Percentiles rank a stretch among this genome's conserved stretches.
phyloP scores from a whole-genome alignment of 75 land plant genomes.

The Pinus taeda region DNA sequence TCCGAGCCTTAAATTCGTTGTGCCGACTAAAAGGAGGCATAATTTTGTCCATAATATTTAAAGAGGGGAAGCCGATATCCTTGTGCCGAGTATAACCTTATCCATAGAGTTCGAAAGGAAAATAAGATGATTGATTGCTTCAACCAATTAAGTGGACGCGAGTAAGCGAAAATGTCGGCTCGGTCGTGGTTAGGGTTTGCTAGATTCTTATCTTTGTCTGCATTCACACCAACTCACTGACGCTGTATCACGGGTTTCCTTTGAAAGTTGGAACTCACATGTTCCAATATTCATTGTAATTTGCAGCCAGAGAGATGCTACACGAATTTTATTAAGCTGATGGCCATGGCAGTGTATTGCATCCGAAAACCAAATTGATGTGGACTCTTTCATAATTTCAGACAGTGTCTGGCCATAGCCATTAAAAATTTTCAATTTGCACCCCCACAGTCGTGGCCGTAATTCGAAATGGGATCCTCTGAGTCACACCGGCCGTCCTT shows the following conservation, averaged over 20 bases:
- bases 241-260: constrained; percentile 1
- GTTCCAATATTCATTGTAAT: neutral
- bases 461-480: no score
- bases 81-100: neutral
- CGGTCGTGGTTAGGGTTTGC: neutral
- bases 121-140: no score
- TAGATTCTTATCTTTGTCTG: neutral
- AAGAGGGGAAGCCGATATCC: neutral
- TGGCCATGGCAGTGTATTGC: no score
- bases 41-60: neutral
- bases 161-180: neutral
- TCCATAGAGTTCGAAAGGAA: no score
- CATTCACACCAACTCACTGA: neutral
- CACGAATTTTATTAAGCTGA: neutral
- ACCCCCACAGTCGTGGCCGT: no score
- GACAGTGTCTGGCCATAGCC: no score
- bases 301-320: neutral
- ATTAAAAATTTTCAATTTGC: no score
- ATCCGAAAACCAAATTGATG: no score
- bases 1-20: neutral
- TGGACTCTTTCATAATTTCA: no score
- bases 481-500: no score
- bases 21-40: neutral
- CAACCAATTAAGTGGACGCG: neutral
- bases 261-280: neutral